Percentiles rank a stretch among this genome's conserved stretches.
Conservation (phyloP, 2,329 filamentous ascomycete species). For the Diplodia sapinea region DNA sequence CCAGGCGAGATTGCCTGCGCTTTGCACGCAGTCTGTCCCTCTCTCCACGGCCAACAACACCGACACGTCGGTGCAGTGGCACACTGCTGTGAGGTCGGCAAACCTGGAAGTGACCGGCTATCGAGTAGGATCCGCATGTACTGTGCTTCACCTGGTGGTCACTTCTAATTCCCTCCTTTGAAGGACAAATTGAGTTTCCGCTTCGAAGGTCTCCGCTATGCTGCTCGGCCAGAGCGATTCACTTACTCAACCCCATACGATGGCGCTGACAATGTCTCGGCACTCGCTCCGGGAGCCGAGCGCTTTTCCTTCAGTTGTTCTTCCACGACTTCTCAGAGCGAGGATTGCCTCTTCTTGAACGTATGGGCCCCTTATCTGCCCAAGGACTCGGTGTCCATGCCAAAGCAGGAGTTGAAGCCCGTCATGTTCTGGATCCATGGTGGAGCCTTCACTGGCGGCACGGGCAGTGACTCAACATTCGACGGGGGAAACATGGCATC, state of each 20-base stretch:
- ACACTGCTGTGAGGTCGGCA: constrained; percentile 34
- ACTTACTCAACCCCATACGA: constrained; percentile 52
- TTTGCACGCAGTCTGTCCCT: constrained; percentile 37
- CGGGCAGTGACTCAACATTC: constrained; percentile 50
- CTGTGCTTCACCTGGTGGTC: constrained; percentile 33
- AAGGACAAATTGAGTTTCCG: constrained; percentile 56
- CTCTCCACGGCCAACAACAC: constrained; percentile 33
- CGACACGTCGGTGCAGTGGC: constrained; percentile 34
- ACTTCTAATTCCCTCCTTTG: constrained; percentile 35
- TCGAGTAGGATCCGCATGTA: background rate
- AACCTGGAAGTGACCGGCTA: constrained; percentile 35
- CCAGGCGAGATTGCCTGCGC: constrained; percentile 33
- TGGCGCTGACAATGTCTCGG: constrained; percentile 42
- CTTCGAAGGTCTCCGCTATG: constrained; percentile 59
- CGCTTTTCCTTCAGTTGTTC: constrained; percentile 51
- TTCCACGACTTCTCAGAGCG: constrained; percentile 35
- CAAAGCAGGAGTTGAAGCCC: constrained; percentile 48
- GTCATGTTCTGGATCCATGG: constrained; percentile 58
- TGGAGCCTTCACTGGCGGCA: constrained; percentile 51
- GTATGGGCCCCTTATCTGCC: constrained; percentile 49
- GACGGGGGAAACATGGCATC: constrained; percentile 31
- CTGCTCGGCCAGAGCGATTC: constrained; percentile 53
- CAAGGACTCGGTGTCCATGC: constrained; percentile 28
- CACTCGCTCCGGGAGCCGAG: constrained; percentile 46
- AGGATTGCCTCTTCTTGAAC: constrained; percentile 55